Base-by-base conservation (phyloP, 1,284 basidiomycete species). In the Ganoderma multipileum region DNA sequence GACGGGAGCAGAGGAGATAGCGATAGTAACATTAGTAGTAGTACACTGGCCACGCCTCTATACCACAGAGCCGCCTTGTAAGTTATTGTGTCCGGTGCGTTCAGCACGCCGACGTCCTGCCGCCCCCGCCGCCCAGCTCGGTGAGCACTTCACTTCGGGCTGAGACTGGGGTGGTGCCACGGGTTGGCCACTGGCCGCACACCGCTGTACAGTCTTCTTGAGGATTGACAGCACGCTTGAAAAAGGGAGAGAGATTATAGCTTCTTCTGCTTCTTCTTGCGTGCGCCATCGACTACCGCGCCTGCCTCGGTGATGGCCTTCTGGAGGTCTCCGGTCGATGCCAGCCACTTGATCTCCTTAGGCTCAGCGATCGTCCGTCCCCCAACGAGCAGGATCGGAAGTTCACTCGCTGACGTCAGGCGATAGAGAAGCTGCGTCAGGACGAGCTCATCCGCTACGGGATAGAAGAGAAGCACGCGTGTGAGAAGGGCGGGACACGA, bases 361-460 rank as follows among this genome's bases (percentile, higher is more conserved):
- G 91, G 83, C 9, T 87, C 79, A 11, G 87, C 89, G 55, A 94
- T 78, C 2, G 85, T 78, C 28, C 71, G 68, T 54, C 95, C 94
- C 36, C 88, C 88, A 52, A 95, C 79, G 65, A 95, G 83, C 3
- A 95, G 83, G 61, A 95, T 81, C 16, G 95, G 95, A 4, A 95
- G 81, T 20, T 89, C 85, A 1, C 81, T 71, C 1, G 84, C 78
- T 9, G 79, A 81, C 0, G 92, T 90, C 44, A 95, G 82, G 0
- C 90, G 83, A 44, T 77, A 77, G 47, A 91, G 78, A 9, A 89
- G 77, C 3, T 87, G 86, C 1, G 80, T 75, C 26, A 87, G 77
- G 9, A 84, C 81, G 0, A 75, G 71, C 14, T 82, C 83, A 76
- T 91, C 89, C 64, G 79, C 79, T 84, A 69, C 39, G 36, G 38